Evolutionary conservation across 2,329 filamentous ascomycete species (phyloP).

Genomic region (Phialophora verrucosa): DNA sequence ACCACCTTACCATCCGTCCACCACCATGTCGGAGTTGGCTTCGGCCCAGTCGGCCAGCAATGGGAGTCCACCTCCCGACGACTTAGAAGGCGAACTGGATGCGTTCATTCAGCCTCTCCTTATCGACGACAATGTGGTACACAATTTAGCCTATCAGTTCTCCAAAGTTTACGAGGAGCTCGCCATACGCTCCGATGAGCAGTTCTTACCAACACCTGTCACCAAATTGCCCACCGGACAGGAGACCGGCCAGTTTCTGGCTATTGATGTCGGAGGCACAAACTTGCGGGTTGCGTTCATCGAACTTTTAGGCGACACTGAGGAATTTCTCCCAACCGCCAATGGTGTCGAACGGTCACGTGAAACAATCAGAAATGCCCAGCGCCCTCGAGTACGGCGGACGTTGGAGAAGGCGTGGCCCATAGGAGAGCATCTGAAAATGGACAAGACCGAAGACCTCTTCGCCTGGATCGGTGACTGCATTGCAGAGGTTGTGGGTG

Average conservation of each 20-base stretch:
- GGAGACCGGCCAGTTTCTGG: constrained; percentile 61
- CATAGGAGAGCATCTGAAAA: constrained; percentile 74
- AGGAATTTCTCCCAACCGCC: constrained; percentile 39
- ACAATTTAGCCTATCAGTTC: constrained; percentile 54
- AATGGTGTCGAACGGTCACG: constrained; percentile 46
- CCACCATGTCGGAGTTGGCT: constrained; percentile 38
- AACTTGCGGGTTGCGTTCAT: constrained; percentile 64
- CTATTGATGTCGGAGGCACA: constrained; percentile 63
- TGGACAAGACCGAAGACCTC: constrained; percentile 73
- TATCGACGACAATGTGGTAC: constrained; percentile 51
- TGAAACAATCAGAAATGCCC: constrained; percentile 54
- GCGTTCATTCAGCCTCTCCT: constrained; percentile 50
- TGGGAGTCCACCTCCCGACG: constrained; percentile 37
- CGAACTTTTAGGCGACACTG: constrained; percentile 55
- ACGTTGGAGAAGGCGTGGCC: constrained; percentile 74
- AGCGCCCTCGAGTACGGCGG: constrained; percentile 60
- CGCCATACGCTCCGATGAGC: constrained; percentile 52
- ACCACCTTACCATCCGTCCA: not conserved
- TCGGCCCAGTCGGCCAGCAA: constrained; percentile 36
- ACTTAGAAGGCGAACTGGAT: constrained; percentile 47
- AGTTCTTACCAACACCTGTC: constrained; percentile 56
- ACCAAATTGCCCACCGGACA: constrained; percentile 56
- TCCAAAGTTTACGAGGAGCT: constrained; percentile 52
- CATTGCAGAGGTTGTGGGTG: constrained; percentile 73
- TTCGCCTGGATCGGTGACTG: constrained; percentile 83